Evolutionary conservation across 352 stramenopile species (phyloP).

Genomic region (Globisporangium alternatum): DNA sequence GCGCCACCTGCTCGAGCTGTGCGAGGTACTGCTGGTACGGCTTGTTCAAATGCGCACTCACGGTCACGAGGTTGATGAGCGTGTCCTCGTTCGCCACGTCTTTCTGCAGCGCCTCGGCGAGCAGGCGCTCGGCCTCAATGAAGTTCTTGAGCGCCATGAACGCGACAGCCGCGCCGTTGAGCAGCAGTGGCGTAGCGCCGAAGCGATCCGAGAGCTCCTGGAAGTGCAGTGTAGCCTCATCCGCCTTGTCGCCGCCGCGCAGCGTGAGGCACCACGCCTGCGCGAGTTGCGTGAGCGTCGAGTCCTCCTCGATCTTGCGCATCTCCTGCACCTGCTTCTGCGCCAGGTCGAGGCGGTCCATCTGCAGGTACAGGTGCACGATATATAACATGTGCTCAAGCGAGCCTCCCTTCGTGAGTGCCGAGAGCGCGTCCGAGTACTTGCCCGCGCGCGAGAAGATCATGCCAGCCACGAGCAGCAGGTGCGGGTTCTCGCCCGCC

Average conservation of each 20-base stretch:
- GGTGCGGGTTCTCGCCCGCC: slow-evolving; percentile 83
- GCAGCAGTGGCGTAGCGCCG: slow-evolving; percentile 85
- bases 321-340: slow-evolving; percentile 87
- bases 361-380: slow-evolving; percentile 87
- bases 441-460: slow-evolving; percentile 92
- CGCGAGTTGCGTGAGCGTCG: slow-evolving; percentile 93
- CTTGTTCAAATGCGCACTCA: slow-evolving; percentile 89
- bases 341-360: slow-evolving; percentile 94
- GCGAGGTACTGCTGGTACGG: slow-evolving; percentile 69
- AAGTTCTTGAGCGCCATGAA: slow-evolving; percentile 93
- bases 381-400: slow-evolving; percentile 93
- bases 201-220: slow-evolving; percentile 94
- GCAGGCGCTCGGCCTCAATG: slow-evolving; percentile 82
- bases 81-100: slow-evolving; percentile 89
- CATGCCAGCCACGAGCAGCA: slow-evolving; percentile 93
- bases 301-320: slow-evolving; percentile 94
- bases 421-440: slow-evolving; percentile 93
- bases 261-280: slow-evolving; percentile 87
- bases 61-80: slow-evolving; percentile 93
- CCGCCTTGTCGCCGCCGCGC: slow-evolving; percentile 74
- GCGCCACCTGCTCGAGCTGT: slow-evolving; percentile 79
- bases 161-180: slow-evolving; percentile 90
- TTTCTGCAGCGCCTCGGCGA: slow-evolving; percentile 88
- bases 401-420: slow-evolving; percentile 85
- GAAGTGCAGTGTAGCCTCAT: slow-evolving; percentile 92